Evolutionary conservation across 2,329 filamentous ascomycete genomes (phyloP), one percentile per base, ranked within the genome.

Genomic region (Apiospora malaysiana): DNA sequence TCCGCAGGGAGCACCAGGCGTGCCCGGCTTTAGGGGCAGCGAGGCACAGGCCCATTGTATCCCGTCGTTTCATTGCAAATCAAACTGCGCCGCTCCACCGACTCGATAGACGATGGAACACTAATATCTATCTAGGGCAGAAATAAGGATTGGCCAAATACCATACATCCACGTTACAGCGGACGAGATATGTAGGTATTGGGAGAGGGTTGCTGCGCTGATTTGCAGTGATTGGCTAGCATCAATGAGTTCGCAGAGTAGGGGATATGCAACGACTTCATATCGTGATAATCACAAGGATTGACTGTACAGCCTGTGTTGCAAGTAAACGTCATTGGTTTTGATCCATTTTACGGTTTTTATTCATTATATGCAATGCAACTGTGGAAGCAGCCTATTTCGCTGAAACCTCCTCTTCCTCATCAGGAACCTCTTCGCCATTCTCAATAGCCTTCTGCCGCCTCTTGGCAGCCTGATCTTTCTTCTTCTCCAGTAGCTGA

Each of bases 401-500:
- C 4, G 56, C 32, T 18, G 56, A 8, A 63, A 32, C 56, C 56
- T 63, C 68, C 12, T 65, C 68, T 37, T 46, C 68, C 23, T 65
- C 49, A 7, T 59, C 68, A 9, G 67, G 67, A 3, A 56, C 68
- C 47, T 69, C 68, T 16, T 69, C 68, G 23, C 68, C 70, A 23
- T 70, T 63, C 27, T 87, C 86, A 40, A 86, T 83, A 4, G 85
- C 86, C 73, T 85, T 86, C 73, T 86, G 85, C 73, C 87, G 86
- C 79, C 84, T 87, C 80, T 84, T 90, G 16, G 87, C 88, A 68
- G 86, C 88, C 70, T 89, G 84, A 71, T 90, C 88, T 74, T 84
- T 86, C 81, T 94, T 94, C 83, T 87, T 91, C 27, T 95, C 93
- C 71, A 98, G 81, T 74, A 98, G 80, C 79, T 92, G 93, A 79